A percentile compares a stretch with the other conserved stretches of the same genome.
These are phyloP conservation scores for Fusarium sp. DNA, from an alignment of 2,329 filamentous ascomycete species.

Conservation along the genomic window DNA sequence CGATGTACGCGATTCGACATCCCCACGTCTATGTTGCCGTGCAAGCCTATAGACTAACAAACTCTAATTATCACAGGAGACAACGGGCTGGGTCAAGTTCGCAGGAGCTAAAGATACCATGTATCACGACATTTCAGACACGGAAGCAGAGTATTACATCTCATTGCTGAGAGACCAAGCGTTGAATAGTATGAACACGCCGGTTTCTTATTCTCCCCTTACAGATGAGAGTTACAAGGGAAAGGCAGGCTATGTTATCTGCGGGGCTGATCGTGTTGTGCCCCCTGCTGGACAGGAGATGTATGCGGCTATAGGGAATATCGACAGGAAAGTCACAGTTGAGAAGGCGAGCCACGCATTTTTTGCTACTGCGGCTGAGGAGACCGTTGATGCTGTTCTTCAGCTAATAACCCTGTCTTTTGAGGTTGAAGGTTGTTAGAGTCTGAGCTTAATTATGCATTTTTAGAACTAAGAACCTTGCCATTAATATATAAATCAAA, in stretches of 20 bases:
- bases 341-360: conserved; percentile 4
- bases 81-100: neutral
- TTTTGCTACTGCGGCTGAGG: neutral
- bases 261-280: conserved; percentile 3
- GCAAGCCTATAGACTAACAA: neutral
- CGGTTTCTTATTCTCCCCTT: neutral
- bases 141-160: neutral
- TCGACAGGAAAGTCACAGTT: neutral
- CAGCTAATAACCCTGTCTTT: neutral
- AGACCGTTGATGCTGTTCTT: neutral
- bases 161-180: neutral
- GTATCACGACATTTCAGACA: conserved; percentile 1
- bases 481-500: rapidly evolving
- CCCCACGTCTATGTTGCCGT: neutral
- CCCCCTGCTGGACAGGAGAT: neutral
- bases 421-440: rapidly evolving
- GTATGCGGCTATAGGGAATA: neutral
- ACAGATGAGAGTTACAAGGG: neutral
- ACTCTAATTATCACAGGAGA: neutral
- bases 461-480: rapidly evolving
- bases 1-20: neutral
- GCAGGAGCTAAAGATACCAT: neutral
- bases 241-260: neutral
- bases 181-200: neutral
- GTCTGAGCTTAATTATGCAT: neutral